These are phyloP conservation scores for Grosmannia serpens DNA, from an alignment of 2,329 filamentous ascomycete species.

Conservation along the genomic window DNA sequence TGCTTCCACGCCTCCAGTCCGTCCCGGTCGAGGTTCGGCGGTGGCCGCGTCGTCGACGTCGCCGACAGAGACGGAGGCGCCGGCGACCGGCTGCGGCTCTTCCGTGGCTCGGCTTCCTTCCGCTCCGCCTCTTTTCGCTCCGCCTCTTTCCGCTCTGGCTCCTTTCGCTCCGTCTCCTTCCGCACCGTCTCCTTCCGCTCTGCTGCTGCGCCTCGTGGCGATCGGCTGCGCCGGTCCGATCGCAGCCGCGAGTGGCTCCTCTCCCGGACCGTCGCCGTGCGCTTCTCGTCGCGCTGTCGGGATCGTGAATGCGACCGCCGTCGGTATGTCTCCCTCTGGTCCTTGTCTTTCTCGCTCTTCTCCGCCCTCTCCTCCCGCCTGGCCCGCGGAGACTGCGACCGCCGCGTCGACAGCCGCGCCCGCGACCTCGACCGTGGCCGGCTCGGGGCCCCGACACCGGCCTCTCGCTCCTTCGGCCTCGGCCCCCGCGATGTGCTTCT, in stretches of 20 bases:
- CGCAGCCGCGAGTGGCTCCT: constrained; percentile 8
- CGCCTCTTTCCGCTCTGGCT: constrained; percentile 8
- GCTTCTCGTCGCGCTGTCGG: not conserved
- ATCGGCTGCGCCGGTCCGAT: not conserved
- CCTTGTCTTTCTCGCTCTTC: not conserved
- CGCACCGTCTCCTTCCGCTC: not conserved
- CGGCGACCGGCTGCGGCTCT: constrained; percentile 32
- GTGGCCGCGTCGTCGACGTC: constrained; percentile 19
- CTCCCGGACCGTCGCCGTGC: not conserved
- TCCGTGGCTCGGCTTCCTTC: constrained; percentile 20
- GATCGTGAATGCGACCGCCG: constrained; percentile 3
- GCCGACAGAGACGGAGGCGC: not conserved
- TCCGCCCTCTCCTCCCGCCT: not conserved
- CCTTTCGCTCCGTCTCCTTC: not conserved
- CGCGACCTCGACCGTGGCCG: constrained; percentile 6
- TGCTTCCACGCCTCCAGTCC: constrained; percentile 47
- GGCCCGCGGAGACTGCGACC: constrained; percentile 4
- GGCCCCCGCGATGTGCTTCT: constrained; percentile 3
- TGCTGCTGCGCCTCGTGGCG: not conserved
- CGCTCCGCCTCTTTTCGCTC: not conserved
- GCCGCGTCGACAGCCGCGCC: not conserved
- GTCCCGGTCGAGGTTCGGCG: constrained; percentile 31
- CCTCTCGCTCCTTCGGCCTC: not conserved
- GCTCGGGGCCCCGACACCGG: not conserved
- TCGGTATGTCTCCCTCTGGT: not conserved